Evolutionary conservation across 2,329 filamentous ascomycete species (phyloP), one percentile per base, ranked within the genome.

Genomic region (Aspergillus amoenus): DNA sequence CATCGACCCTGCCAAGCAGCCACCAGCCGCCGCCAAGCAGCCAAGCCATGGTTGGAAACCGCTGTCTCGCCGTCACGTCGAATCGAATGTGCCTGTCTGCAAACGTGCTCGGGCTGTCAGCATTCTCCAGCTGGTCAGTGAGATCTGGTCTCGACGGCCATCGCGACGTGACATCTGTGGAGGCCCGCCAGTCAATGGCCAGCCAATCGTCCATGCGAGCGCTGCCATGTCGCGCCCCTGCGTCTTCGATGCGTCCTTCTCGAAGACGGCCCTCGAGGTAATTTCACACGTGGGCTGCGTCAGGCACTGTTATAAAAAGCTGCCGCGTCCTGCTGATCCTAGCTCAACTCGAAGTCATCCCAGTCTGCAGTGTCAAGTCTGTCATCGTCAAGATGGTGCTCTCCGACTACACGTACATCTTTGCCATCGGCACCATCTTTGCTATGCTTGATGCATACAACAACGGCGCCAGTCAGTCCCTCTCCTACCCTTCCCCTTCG

Each of bases 381-480:
- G 24, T 24, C 24, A 24, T 7, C 37, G 45, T 66, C 76, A 83
- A 76, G 62, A 86, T 85, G 82, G 74, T 75, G 67, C 81, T 88
- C 66, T 71, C 82, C 67, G 72, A 86, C 66, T 90, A 88, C 73
- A 84, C 82, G 66, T 90, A 91, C 73, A 74, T 91, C 69, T 90
- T 91, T 71, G 88, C 79, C 78, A 87, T 91, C 65, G 88, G 88
- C 84, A 90, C 87, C 24, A 77, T 87, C 67, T 90, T 91, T 81
- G 88, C 88, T 77, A 75, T 90, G 73, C 84, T 91, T 48, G 88
- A 91, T 76, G 88, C 88, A 60, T 90, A 81, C 82, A 91, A 91
- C 82, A 91, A 90, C 73, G 88, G 88, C 73, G 88, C 88, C 67
- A 90, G 87, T 90, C 77, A 76, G 86, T 83, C 17, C 24, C 1